Evolutionary conservation across 2,329 filamentous ascomycete species (phyloP), one percentile per base, ranked within the genome.

Genomic region (Pestalotiopsis sp.): DNA sequence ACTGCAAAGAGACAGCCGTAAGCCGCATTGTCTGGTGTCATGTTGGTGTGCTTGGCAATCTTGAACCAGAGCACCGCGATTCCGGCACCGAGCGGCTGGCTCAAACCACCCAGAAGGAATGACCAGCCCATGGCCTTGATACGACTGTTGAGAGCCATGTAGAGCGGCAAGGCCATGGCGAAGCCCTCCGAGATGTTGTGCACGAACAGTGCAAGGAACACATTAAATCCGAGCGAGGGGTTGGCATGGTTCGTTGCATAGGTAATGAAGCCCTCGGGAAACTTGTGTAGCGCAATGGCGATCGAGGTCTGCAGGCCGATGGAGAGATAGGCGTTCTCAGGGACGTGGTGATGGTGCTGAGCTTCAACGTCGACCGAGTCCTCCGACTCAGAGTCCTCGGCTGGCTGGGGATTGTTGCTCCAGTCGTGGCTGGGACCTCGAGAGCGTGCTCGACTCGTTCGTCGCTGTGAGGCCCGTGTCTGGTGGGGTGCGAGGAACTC

Each of bases 181-280:
- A 98, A 98, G 1, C 96, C 96, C 82, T 99, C 96, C 36, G 94
- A 95, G 76, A 99, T 97, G 82, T 98, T 99, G 86, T 99, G 96
- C 69, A 99, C 95, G 77, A 97, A 97, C 7, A 99, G 87, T 0
- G 96, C 95, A 80, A 98, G 88, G 82, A 99, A 99, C 67, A 99
- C 94, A 66, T 93, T 92, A 80, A 97, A 90, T 23, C 96, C 96
- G 0, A 99, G 88, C 0, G 88, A 85, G 0, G 96, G 95, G 78
- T 95, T 98, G 13, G 94, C 95, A 78, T 99, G 96, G 80, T 98
- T 99, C 11, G 96, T 98, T 11, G 96, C 95, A 78, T 97, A 99
- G 1, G 95, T 98, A 74, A 99, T 91, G 78, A 92, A 92, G 25
- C 90, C 90, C 75, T 92, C 96, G 1, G 96, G 96, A 45, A 98